Evolutionary conservation across 108 stramenopile genomes (phyloP).

Genomic region (Cyclotella choctawhatcheeana): DNA sequence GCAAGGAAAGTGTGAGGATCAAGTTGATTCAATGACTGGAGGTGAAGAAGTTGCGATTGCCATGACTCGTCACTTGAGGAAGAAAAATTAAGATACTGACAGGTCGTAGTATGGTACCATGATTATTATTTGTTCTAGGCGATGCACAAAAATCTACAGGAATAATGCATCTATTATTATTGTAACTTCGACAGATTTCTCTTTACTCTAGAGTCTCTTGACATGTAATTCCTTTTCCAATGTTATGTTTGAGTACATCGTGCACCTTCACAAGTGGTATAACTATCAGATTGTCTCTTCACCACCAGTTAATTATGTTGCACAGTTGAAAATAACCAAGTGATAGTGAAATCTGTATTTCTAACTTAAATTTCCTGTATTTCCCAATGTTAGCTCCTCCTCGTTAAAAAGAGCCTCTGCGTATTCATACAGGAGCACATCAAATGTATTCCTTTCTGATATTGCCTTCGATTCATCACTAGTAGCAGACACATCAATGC

Average conservation of each 20-base stretch:
- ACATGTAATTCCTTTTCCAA: too few relatives aligned
- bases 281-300: too few relatives aligned
- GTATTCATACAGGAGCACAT: slow-evolving; percentile 46
- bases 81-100: background rate
- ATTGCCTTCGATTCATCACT: slow-evolving; percentile 37
- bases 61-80: background rate
- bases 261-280: too few relatives aligned
- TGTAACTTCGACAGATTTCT: too few relatives aligned
- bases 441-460: slow-evolving; percentile 31
- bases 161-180: too few relatives aligned
- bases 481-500: background rate
- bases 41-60: background rate
- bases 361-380: background rate
- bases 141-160: too few relatives aligned
- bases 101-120: too few relatives aligned
- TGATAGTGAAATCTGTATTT: background rate
- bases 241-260: too few relatives aligned
- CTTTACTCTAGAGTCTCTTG: too few relatives aligned
- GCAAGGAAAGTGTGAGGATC: background rate
- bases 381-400: background rate
- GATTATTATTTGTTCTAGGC: too few relatives aligned
- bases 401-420: slow-evolving; percentile 27
- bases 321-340: background rate
- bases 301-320: too few relatives aligned
- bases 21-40: background rate